A percentile compares a stretch with the other conserved stretches of the same genome.
Evolutionary conservation across 2,329 filamentous ascomycete species (phyloP).

Genomic region (Fusarium sp.): DNA sequence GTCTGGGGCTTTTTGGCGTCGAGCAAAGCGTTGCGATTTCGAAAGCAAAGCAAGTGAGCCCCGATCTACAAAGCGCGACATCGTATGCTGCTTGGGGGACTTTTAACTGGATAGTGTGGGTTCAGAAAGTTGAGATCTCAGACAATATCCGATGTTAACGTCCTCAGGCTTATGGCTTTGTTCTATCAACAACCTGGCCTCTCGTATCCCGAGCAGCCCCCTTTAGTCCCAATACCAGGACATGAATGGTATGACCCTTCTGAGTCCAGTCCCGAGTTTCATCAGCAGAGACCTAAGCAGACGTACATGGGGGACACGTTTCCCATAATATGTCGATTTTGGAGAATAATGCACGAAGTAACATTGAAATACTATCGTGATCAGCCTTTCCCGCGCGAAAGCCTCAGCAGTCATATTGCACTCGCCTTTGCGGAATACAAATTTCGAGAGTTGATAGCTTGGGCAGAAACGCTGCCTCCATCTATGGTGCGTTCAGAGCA

Average conservation of each 20-base stretch:
- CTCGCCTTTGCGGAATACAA: conserved; percentile 47
- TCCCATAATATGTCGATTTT: conserved; percentile 46
- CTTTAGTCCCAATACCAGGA: conserved; percentile 31
- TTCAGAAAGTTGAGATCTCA: background rate
- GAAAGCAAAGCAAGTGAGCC: conserved; percentile 5
- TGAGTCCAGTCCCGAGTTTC: background rate
- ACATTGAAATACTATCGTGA: conserved; percentile 40
- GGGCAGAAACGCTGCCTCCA: conserved; percentile 45
- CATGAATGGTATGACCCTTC: background rate
- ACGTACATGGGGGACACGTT: conserved; percentile 42
- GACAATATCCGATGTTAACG: background rate
- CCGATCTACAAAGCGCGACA: conserved; percentile 14
- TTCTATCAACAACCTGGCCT: conserved; percentile 40
- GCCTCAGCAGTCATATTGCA: background rate
- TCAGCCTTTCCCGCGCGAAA: conserved; percentile 1
- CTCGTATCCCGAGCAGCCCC: conserved; percentile 31
- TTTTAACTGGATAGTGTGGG: conserved; percentile 52
- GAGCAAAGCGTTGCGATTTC: background rate
- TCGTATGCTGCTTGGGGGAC: conserved; percentile 43
- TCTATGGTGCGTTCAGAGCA: conserved; percentile 37
- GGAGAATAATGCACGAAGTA: conserved; percentile 49
- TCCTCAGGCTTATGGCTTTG: conserved; percentile 17
- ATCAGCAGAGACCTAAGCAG: background rate
- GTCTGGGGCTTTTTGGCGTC: conserved; percentile 43
- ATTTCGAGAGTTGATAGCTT: conserved; percentile 51